These are phyloP conservation scores for Carex kokanica DNA, from an alignment of 176 grass and related monocot genomes.

Conservation along the genomic window DNA sequence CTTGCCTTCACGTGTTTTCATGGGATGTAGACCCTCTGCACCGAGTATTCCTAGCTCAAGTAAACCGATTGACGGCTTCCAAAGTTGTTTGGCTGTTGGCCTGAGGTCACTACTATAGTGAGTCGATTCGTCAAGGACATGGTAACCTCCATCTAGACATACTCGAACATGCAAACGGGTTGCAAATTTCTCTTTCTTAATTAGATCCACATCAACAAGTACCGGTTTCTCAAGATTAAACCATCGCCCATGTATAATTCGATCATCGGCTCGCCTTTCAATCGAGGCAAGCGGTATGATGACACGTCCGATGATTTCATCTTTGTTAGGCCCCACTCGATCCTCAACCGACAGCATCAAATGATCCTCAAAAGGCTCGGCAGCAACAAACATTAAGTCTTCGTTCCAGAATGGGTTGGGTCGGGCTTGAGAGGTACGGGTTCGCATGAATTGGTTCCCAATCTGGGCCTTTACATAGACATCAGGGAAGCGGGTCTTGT, in stretches of 20 bases:
- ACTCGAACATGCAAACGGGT: conserved; percentile 79
- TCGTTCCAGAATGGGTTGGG: conserved; percentile 93
- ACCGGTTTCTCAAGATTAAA: conserved; percentile 85
- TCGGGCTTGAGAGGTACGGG: conserved; percentile 64
- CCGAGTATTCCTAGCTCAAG: conserved; percentile 89
- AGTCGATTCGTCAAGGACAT: conserved; percentile 95
- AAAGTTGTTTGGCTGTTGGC: conserved; percentile 94
- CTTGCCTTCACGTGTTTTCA: conserved; percentile 91
- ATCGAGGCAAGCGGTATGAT: conserved; percentile 64
- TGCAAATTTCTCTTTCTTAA: conserved; percentile 92
- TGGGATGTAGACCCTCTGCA: conserved; percentile 78
- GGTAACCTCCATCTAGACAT: conserved; percentile 92
- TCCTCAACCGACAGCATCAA: conserved; percentile 90
- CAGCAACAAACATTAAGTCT: conserved; percentile 92
- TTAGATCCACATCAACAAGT: conserved; percentile 68
- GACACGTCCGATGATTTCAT: conserved; percentile 77
- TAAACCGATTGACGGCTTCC: conserved; percentile 90
- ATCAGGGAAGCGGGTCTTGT: conserved; percentile 80
- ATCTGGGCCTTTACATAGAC: conserved; percentile 77
- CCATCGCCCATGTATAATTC: conserved; percentile 85
- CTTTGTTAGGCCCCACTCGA: conserved; percentile 78
- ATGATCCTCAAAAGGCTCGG: conserved; percentile 93
- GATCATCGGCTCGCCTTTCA: conserved; percentile 69
- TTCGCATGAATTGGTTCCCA: conserved; percentile 66
- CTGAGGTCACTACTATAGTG: conserved; percentile 95